A percentile compares a stretch with the other conserved stretches of the same genome.
phyloP scores from a whole-genome alignment of 73 alveolate species.

The Symbiodinium pilosum region DNA sequence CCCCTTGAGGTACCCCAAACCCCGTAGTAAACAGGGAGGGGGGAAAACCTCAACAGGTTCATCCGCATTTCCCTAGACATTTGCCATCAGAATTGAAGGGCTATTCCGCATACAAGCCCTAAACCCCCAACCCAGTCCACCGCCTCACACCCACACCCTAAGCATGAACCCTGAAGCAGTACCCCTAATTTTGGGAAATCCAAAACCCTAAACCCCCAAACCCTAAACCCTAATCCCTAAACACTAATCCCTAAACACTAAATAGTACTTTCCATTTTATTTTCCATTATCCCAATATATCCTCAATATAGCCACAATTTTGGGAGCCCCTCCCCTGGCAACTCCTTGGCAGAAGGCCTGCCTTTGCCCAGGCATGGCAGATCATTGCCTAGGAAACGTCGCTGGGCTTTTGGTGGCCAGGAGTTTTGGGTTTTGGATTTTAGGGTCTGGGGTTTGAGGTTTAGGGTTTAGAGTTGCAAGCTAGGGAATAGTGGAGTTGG shows the following conservation, averaged over 20 bases:
- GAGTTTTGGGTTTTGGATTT: background rate
- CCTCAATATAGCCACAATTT: background rate
- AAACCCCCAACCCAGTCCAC: too few relatives aligned
- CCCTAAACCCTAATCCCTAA: background rate
- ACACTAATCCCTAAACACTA: background rate
- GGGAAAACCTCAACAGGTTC: too few relatives aligned
- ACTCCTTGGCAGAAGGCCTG: background rate
- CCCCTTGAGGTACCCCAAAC: too few relatives aligned
- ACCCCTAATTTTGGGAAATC: background rate
- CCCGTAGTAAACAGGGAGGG: too few relatives aligned
- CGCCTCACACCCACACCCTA: too few relatives aligned
- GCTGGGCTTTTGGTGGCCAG: background rate
- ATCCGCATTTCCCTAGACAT: too few relatives aligned
- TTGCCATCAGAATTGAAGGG: too few relatives aligned
- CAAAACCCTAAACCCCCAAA: background rate
- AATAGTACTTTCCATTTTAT: too few relatives aligned
- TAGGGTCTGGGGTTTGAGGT: background rate
- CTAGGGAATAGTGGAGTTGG: background rate
- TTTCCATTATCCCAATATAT: background rate
- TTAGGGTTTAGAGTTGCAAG: background rate
- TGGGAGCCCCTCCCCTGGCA: background rate
- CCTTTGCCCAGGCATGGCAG: constrained; percentile 89
- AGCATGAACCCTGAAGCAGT: background rate
- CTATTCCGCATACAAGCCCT: too few relatives aligned
- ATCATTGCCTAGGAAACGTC: constrained; percentile 32